phyloP scores from a whole-genome alignment of 345 rosid species.

The Trapa bicornis region DNA sequence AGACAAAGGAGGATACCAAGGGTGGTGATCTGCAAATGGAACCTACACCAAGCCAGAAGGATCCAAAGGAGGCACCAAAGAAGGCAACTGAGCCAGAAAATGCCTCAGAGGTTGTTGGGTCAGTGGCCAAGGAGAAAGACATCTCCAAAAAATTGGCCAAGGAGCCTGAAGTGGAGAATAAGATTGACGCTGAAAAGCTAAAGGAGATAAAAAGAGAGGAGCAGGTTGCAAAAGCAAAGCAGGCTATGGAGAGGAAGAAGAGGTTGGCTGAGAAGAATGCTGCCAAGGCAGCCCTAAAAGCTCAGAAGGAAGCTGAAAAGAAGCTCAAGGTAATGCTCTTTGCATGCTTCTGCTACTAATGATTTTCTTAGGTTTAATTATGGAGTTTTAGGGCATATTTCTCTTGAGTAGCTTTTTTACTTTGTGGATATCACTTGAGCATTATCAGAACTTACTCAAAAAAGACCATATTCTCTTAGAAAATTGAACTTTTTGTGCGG shows the following conservation, averaged over 20 bases:
- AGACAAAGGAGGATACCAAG: conserved; percentile 52
- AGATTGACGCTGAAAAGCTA: conserved; percentile 49
- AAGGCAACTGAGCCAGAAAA: conserved; percentile 26
- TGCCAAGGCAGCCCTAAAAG: conserved; percentile 74
- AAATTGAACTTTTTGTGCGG: too few species aligned
- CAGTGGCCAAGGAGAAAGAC: conserved; percentile 22
- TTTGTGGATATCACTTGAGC: too few species aligned
- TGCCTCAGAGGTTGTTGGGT: conserved; percentile 22
- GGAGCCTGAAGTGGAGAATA: conserved; percentile 6
- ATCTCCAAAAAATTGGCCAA: conserved; percentile 2
- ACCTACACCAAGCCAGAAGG: conserved; percentile 19
- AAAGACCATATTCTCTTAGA: too few species aligned
- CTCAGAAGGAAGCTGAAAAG: conserved; percentile 93
- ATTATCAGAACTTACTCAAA: too few species aligned
- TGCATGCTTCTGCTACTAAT: too few species aligned
- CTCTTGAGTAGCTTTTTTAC: too few species aligned
- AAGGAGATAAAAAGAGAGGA: conserved; percentile 86
- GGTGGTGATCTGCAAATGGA: conserved; percentile 37
- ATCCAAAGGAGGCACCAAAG: conserved; percentile 31
- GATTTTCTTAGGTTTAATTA: too few species aligned
- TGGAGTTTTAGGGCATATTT: too few species aligned
- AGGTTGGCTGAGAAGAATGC: conserved; percentile 84
- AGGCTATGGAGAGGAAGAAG: conserved; percentile 92
- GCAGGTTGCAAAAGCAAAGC: conserved; percentile 79
- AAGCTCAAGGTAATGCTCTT: conserved; percentile 55